A percentile compares a stretch with the other conserved stretches of the same genome.
Conservation (phyloP, 768 basidiomycete genomes). For the Podaxis pistillaris region DNA sequence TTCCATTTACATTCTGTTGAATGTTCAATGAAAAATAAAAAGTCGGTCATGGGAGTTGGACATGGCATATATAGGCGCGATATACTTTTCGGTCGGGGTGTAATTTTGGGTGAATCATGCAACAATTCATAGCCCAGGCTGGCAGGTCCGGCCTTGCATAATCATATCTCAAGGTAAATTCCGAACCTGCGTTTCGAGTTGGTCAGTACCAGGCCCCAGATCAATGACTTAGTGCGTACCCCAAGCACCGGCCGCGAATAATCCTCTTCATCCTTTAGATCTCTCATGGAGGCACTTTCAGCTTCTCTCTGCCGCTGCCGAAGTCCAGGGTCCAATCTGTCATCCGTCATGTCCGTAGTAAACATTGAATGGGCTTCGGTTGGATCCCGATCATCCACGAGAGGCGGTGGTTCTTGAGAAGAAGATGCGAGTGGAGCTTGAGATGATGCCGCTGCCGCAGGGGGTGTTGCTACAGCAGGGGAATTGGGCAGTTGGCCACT, state of each 20-base stretch:
- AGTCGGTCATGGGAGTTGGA: background rate
- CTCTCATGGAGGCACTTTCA: slow-evolving; percentile 28
- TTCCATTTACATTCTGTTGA: background rate
- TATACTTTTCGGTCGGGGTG: background rate
- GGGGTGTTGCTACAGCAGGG: slow-evolving; percentile 21
- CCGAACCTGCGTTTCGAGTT: slow-evolving; percentile 42
- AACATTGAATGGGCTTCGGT: slow-evolving; percentile 31
- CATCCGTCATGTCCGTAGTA: slow-evolving; percentile 36
- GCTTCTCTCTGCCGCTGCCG: slow-evolving; percentile 32
- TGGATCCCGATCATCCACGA: slow-evolving; percentile 4
- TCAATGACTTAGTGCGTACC: slow-evolving; percentile 30
- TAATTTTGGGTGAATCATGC: background rate
- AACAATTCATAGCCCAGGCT: background rate
- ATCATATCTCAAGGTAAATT: slow-evolving; percentile 49
- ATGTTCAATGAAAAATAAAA: background rate
- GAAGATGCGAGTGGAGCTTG: slow-evolving; percentile 27
- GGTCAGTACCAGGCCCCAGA: background rate
- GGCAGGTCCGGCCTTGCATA: slow-evolving; percentile 3
- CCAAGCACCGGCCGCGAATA: slow-evolving; percentile 56
- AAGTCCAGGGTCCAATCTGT: slow-evolving; percentile 44
- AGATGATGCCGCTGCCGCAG: slow-evolving; percentile 23
- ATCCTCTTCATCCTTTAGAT: slow-evolving; percentile 51
- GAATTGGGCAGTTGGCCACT: slow-evolving; percentile 2
- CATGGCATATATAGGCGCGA: background rate
- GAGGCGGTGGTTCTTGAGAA: slow-evolving; percentile 2